Base-by-base conservation (phyloP, 2,329 filamentous ascomycete genomes). In the Malbranchea zuffiana region DNA sequence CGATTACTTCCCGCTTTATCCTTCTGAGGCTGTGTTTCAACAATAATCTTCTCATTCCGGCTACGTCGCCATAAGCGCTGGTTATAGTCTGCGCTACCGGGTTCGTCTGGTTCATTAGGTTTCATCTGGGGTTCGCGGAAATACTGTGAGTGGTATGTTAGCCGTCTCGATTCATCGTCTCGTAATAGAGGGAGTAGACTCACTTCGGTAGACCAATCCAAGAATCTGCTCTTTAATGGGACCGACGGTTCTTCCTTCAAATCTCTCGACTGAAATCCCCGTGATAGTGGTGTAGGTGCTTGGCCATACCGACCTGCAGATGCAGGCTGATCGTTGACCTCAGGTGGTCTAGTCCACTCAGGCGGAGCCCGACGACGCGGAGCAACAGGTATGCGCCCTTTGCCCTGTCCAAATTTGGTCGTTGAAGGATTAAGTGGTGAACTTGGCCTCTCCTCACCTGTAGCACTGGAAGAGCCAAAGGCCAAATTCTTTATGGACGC, bases 51-150 rank as follows among this genome's bases (percentile, higher is more conserved):
- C 58, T 98, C 90, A 51, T 98, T 98, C 28, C 90, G 80, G 39
- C 86, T 82, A 44, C 90, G 74, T 45, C 88, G 74, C 90, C 90
- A 98, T 2, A 98, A 67, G 11, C 90, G 78, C 54, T 90, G 81
- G 50, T 98, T 98, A 61, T 96, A 98, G 57, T 96, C 87, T 11
- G 83, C 83, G 52, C 86, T 95, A 21, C 90, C 90, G 10, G 90
- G 90, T 54, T 98, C 90, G 50, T 98, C 90, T 16, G 87, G 83
- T 56, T 98, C 90, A 40, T 82, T 87, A 3, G 85, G 80, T 55
- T 90, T 92, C 90, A 98, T 96, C 60, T 98, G 90, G 20, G 90
- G 90, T 58, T 96, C 87, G 19, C 87, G 83, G 69, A 96, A 98
- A 57, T 98, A 96, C 59, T 78, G 37, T 12, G 2, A 23, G n/a